Conservation (phyloP, 2,329 filamentous ascomycete genomes). For the Lizonia empirigonia region DNA sequence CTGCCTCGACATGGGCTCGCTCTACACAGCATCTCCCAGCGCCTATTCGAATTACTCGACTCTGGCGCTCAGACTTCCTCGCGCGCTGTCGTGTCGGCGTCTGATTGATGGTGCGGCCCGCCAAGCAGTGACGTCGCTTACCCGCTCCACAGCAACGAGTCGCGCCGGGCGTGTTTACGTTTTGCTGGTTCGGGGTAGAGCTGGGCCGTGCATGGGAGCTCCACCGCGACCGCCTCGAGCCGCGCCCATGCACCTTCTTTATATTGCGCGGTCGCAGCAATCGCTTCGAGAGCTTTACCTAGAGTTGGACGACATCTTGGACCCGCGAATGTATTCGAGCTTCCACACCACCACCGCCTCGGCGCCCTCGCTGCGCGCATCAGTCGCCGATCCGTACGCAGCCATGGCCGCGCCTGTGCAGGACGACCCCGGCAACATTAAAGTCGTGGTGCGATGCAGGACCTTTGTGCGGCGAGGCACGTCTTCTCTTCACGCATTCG, state of each 20-base stretch:
- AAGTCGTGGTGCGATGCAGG: conserved; percentile 57
- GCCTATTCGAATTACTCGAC: no score
- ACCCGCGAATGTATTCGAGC: conserved; percentile 37
- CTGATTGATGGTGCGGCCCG: conserved; percentile 27
- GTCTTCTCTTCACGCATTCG: neutral
- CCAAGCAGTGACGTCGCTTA: conserved; percentile 40
- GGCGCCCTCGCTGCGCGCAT: conserved; percentile 52
- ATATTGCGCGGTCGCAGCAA: conserved; percentile 37
- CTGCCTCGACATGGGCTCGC: neutral
- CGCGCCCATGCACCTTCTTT: conserved; percentile 38
- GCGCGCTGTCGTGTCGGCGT: conserved; percentile 23
- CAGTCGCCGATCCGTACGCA: conserved; percentile 45
- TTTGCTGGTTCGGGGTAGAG: conserved; percentile 33
- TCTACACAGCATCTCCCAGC: conserved; percentile 8
- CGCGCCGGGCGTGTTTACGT: conserved; percentile 35
- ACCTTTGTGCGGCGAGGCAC: conserved; percentile 55
- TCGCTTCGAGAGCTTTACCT: conserved; percentile 28
- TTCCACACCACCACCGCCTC: conserved; percentile 48
- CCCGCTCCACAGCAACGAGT: conserved; percentile 28
- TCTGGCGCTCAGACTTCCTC: neutral
- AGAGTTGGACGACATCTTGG: conserved; percentile 35
- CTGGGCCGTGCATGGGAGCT: conserved; percentile 20
- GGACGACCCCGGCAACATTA: conserved; percentile 56
- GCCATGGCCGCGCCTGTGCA: conserved; percentile 43
- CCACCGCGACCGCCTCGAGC: conserved; percentile 7